Percentiles rank a stretch among this genome's conserved stretches.
Evolutionary conservation across 2,329 filamentous ascomycete genomes (phyloP).

Genomic region (Diaporthe helianthi): DNA sequence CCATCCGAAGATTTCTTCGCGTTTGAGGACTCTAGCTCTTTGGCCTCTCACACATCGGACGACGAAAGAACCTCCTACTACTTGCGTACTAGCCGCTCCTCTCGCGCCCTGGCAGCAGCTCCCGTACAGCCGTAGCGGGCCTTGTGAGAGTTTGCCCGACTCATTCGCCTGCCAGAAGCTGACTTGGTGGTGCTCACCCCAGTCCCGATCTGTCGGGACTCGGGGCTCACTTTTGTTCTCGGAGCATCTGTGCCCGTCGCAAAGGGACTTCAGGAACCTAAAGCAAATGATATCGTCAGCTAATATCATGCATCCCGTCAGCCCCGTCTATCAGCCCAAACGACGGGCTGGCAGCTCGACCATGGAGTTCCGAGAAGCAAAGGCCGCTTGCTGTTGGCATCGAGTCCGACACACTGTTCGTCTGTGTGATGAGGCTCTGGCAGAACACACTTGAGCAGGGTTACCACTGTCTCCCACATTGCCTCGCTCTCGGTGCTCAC

Average conservation of each 20-base stretch:
- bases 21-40: not conserved
- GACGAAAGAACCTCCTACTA: too few relatives aligned
- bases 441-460: too few relatives aligned
- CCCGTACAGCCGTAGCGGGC: not conserved
- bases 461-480: not conserved
- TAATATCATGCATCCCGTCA: not conserved
- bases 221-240: conserved; percentile 17
- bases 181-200: not conserved
- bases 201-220: conserved; percentile 10
- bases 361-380: not conserved
- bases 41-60: conserved; percentile 2
- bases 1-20: conserved; percentile 12
- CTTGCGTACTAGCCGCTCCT: not conserved
- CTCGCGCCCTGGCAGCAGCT: not conserved
- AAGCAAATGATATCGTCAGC: not conserved
- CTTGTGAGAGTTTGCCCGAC: conserved; percentile 17
- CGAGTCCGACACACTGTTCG: not conserved
- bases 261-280: not conserved
- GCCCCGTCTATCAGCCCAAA: not conserved
- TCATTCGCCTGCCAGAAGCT: not conserved
- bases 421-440: conserved; percentile 22
- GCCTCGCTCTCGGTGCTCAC: not conserved
- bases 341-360: conserved; percentile 4
- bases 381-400: not conserved
- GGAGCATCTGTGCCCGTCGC: conserved; percentile 20